These are phyloP conservation scores for Cicer pinnatifidum DNA, from an alignment of 306 rosid species.

Conservation along the genomic window DNA sequence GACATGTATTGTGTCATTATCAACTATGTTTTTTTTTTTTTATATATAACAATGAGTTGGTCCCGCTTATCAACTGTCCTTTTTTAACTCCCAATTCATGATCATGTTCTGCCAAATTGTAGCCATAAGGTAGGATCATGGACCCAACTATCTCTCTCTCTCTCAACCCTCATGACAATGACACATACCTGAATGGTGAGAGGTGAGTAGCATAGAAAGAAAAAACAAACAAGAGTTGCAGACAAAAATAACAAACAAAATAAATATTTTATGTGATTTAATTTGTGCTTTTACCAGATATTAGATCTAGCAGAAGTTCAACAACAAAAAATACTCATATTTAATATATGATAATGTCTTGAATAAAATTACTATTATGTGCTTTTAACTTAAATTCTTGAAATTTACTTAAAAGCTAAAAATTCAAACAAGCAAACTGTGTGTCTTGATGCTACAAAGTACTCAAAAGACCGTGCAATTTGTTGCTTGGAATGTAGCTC, in stretches of 20 bases:
- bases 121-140: constrained; percentile 33
- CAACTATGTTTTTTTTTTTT: not conserved
- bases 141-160: constrained; percentile 38
- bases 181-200: constrained; percentile 31
- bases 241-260: not conserved
- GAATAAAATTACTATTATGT: not conserved
- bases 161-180: constrained; percentile 34
- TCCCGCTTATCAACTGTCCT: constrained; percentile 41
- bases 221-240: too few species aligned
- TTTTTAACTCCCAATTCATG: constrained; percentile 36
- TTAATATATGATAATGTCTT: too few species aligned
- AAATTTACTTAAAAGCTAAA: not conserved
- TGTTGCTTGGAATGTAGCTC: too few species aligned
- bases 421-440: not conserved
- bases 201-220: not conserved
- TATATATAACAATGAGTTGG: constrained; percentile 20
- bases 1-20: constrained; percentile 40
- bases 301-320: too few species aligned
- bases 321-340: too few species aligned
- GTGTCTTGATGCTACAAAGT: constrained; percentile 3
- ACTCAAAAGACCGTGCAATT: not conserved
- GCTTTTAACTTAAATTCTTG: not conserved
- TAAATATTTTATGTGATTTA: not conserved
- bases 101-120: constrained; percentile 40
- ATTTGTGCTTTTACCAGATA: not conserved